A percentile compares a stretch with the other conserved stretches of the same genome.
These are phyloP conservation scores for Plasmodium ovale DNA, from an alignment of 169 alveolate genomes.

Conservation along the genomic window DNA sequence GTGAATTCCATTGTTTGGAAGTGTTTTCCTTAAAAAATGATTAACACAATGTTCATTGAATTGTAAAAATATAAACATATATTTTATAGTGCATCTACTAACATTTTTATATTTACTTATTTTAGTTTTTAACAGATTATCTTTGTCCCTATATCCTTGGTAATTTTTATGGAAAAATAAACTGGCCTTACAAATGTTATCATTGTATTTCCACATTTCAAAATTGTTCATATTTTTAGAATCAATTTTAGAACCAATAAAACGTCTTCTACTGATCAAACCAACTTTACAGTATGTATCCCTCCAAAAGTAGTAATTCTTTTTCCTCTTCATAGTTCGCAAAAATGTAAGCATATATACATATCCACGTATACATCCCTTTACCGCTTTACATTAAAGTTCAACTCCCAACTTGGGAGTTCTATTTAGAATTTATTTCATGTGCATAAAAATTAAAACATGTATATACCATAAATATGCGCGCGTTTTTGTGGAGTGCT, in stretches of 20 bases:
- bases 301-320: no score
- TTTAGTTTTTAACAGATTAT: conserved; percentile 17
- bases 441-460: no score
- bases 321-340: conserved; percentile 1
- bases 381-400: no score
- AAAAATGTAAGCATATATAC: no score
- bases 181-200: conserved; percentile 3
- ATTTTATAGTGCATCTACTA: conserved; percentile 12
- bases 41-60: conserved; percentile 24
- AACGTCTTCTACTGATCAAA: no score
- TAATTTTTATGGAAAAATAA: conserved; percentile 20
- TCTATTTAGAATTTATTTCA: no score
- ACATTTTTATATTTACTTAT: conserved; percentile 45
- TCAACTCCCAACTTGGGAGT: no score
- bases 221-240: conserved; percentile 9
- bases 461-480: no score
- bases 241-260: not conserved
- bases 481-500: no score
- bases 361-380: no score
- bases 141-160: conserved; percentile 10
- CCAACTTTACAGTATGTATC: no score
- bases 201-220: conserved; percentile 23
- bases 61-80: conserved; percentile 26
- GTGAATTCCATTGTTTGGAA: conserved; percentile 28
- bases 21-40: conserved; percentile 36